Base-by-base conservation (phyloP, 805 yeast species). In the Candida endomychidarum region DNA sequence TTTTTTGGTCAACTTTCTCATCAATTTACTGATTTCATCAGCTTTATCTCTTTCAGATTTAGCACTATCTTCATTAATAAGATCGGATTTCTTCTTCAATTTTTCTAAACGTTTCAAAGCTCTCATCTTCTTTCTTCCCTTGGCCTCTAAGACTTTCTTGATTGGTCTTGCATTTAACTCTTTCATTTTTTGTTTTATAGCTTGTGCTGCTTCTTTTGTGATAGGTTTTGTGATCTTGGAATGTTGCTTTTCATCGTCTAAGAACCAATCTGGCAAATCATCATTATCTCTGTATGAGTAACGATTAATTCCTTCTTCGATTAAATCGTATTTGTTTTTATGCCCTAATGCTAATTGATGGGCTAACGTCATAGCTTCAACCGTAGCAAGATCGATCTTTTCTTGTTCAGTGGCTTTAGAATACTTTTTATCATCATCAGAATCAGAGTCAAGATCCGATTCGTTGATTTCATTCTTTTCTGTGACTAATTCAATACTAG, bases 81-180 rank as follows among this genome's bases (percentile, higher is more conserved):
- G 52, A 56, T 93, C 97, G 34, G 95, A 83, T 75, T 91, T 91
- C 83, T 86, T 90, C 74, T 86, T 86, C 57, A 91, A 65, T 66
- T 85, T 84, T 60, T 90, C 97, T 48, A 91, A 67, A 58, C 96
- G 80, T 57, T 82, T 80, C 53, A 84, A 73, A 3, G 97, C 95
- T 64, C 96, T 81, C 86, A 86, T 75, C 76, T 86, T 86, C 83
- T 91, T 91, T 65, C 99, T 82, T 17, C 96, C 97, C 60, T 87
- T 82, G 4, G 99, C 99, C 66, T 93, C 99, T 51, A 86, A 77
- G n/a, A 93, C 97, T 78, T 93, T 93, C 79, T 93, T 93, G 57
- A 93, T 91, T 8, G 99, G 99, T 62, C 99, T 81, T 8, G 99
- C 97, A 63, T 93, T 93, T 61, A 93, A 67, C 46, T 90, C 68